Percentiles rank a stretch among this genome's conserved stretches.
Conservation (phyloP, 2,329 filamentous ascomycete species). For the Trichoderma atrobrunneum region DNA sequence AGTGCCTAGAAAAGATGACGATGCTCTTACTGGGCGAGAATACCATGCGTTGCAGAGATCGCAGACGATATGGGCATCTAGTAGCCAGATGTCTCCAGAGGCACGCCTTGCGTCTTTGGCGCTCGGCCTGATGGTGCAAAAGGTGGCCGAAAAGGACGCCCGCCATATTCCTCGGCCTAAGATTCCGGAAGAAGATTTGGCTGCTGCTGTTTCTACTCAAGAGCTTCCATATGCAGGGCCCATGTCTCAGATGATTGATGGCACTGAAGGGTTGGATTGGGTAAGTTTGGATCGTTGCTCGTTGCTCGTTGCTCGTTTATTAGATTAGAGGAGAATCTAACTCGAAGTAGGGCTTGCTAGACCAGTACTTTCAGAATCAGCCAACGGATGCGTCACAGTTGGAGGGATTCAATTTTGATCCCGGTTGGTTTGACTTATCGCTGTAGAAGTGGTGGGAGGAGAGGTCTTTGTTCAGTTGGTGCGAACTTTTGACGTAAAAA, state of each 20-base stretch:
- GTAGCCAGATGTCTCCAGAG: neutral
- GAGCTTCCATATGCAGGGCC: neutral
- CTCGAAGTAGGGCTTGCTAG: neutral
- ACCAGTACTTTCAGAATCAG: conserved; percentile 2
- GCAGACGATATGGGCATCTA: neutral
- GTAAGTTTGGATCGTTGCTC: neutral
- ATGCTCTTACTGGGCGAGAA: neutral
- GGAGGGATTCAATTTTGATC: neutral
- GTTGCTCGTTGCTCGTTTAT: no score
- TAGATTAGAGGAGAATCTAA: neutral
- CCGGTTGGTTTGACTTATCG: neutral
- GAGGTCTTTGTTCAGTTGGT: neutral
- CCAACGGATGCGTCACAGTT: neutral
- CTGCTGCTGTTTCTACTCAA: neutral
- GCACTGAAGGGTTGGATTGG: neutral
- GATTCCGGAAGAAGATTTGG: neutral
- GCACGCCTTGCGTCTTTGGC: neutral
- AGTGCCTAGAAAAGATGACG: neutral
- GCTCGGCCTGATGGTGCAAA: neutral
- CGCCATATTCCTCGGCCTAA: neutral
- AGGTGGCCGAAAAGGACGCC: neutral
- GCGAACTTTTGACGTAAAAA: neutral
- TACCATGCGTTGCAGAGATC: neutral
- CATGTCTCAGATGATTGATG: conserved; percentile 15
- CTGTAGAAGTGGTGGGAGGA: neutral